Percentiles rank a stretch among this genome's conserved stretches.
phyloP scores from a whole-genome alignment of 1,284 basidiomycete species.

The Caloboletus inedulis region DNA sequence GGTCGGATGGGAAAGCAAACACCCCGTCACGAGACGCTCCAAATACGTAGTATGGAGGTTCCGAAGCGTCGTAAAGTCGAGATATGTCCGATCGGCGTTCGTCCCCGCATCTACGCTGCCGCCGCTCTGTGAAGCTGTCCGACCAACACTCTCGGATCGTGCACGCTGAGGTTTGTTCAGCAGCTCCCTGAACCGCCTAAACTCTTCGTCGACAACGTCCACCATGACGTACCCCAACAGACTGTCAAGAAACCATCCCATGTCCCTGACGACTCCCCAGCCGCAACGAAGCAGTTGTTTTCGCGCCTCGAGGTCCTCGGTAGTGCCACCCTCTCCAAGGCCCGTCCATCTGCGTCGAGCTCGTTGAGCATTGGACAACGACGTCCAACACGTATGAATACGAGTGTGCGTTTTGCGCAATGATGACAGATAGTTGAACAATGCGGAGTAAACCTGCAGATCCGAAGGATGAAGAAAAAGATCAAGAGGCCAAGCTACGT shows the following conservation, averaged over 20 bases:
- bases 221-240: conserved; percentile 82
- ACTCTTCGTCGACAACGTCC: conserved; percentile 87
- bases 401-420: conserved; percentile 79
- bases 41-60: conserved; percentile 79
- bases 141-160: conserved; percentile 23
- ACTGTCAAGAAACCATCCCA: conserved; percentile 90
- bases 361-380: conserved; percentile 79
- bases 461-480: conserved; percentile 81
- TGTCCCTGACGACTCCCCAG: conserved; percentile 82
- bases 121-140: conserved; percentile 11
- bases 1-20: conserved; percentile 67
- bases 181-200: conserved; percentile 59
- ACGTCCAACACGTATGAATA: conserved; percentile 79
- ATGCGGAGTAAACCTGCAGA: conserved; percentile 67
- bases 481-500: conserved; percentile 82
- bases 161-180: conserved; percentile 40
- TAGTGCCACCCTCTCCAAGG: conserved; percentile 79
- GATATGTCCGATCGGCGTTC: conserved; percentile 29
- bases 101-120: conserved; percentile 12
- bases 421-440: conserved; percentile 83
- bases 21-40: conserved; percentile 76
- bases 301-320: conserved; percentile 61
- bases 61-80: conserved; percentile 85
- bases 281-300: conserved; percentile 68
- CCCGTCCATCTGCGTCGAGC: conserved; percentile 82